phyloP scores from a whole-genome alignment of 306 rosid genomes.

The Sphenostylis stenocarpa region DNA sequence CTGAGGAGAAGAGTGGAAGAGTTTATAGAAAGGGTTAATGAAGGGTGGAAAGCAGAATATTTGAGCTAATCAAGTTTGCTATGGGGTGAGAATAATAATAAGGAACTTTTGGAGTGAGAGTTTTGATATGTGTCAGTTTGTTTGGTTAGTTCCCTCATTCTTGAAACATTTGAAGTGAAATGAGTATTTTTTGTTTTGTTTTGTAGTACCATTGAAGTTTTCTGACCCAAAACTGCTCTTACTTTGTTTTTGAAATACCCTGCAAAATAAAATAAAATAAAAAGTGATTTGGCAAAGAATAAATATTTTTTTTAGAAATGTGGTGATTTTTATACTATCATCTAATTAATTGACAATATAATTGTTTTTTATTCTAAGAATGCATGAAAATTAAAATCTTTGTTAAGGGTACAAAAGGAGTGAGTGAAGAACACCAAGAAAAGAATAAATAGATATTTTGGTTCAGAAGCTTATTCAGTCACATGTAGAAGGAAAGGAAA shows the following conservation, averaged over 20 bases:
- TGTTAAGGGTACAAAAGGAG: background rate
- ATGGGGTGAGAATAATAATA: background rate
- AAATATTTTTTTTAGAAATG: too few species aligned
- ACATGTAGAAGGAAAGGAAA: constrained; percentile 31
- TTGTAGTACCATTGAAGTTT: background rate
- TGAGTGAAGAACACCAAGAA: background rate
- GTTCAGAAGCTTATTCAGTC: constrained; percentile 19
- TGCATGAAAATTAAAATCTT: background rate
- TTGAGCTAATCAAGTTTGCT: constrained; percentile 21
- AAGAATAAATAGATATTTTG: background rate
- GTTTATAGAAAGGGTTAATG: constrained; percentile 58
- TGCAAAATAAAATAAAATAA: background rate
- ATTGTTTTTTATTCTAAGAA: too few species aligned
- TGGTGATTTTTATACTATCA: background rate
- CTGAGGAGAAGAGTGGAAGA: constrained; percentile 62
- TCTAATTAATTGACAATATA: background rate
- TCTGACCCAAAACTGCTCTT: background rate
- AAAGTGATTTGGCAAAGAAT: background rate
- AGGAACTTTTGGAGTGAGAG: constrained; percentile 4
- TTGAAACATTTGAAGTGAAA: background rate
- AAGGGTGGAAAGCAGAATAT: constrained; percentile 59
- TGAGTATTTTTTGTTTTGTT: background rate
- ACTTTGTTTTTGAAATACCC: background rate
- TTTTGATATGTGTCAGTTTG: background rate
- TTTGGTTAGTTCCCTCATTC: background rate